Base-by-base conservation (phyloP, 345 rosid genomes). In the Bretschneidera sinensis region DNA sequence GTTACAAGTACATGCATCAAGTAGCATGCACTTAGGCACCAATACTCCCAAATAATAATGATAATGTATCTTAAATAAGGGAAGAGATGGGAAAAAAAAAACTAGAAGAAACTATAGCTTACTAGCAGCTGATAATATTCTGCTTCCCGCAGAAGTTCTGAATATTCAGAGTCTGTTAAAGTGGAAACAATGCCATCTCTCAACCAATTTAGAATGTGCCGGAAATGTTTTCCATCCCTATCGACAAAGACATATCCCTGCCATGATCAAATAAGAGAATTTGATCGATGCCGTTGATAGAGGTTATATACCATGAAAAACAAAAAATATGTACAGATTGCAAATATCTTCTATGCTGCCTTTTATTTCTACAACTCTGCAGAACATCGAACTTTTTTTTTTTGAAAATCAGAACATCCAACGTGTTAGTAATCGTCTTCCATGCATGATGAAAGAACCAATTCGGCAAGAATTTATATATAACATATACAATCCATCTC, bases 141-240 rank as follows among this genome's bases (percentile, higher is more conserved):
- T 48, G 90, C 97, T 78, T 92, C 97, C 16, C 87, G 81, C 55
- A 81, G 70, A 64, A 92, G 88, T 77, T 92, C 87, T 19, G 67
- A 77, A 73, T 83, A 83, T 58, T 74, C 76, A 63, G 74, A 47
- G 67, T 89, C 97, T 33, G 87, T 63, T 18, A 92, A 69, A 52
- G 55, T 62, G 9, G 98, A 90, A 60, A 83, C 74, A 67, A 77
- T 77, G 18, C 98, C 98, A 83, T 89, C 97, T 73, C 97, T 84
- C 81, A 92, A 74, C 96, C 98, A 87, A 69, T 92, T 92, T 35
- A 92, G 74, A 57, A 92, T 73, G 72, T 89, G 96, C 50, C 98
- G 82, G 55, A 92, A 92, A 71, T 84, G 85, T 60, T 80, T 81
- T 31, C 98, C 97, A 35, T 92, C 97, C 55, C 98, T 83, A 66